Conservation (phyloP, 768 basidiomycete species). For the Boletus tylopilopsis region DNA sequence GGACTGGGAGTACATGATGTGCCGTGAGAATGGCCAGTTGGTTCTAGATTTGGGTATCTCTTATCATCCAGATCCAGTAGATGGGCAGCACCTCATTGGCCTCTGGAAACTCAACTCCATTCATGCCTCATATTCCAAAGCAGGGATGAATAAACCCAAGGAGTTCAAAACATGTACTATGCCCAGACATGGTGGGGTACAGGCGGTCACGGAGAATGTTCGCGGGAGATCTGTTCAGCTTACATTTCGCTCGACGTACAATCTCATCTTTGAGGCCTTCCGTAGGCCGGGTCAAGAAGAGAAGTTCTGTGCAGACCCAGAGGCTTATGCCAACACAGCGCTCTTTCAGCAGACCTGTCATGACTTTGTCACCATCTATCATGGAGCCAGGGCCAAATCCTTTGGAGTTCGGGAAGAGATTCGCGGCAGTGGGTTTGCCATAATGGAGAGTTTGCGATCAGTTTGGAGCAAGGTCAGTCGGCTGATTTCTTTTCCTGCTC, state of each 20-base stretch:
- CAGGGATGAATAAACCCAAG: slow-evolving; percentile 7
- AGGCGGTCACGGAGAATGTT: not conserved
- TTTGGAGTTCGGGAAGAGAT: slow-evolving; percentile 2
- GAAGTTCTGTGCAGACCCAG: slow-evolving; percentile 1
- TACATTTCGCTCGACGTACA: slow-evolving; percentile 3
- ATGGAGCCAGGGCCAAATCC: not conserved
- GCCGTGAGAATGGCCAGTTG: slow-evolving; percentile 1
- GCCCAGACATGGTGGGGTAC: slow-evolving; percentile 7
- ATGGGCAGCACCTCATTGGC: not conserved
- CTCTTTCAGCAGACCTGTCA: not conserved
- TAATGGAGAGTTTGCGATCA: not conserved
- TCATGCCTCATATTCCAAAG: slow-evolving; percentile 7
- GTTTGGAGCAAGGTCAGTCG: not conserved
- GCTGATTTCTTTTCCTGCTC: no score
- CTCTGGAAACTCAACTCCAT: slow-evolving; percentile 11
- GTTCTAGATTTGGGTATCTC: slow-evolving; percentile 8
- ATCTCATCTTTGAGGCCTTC: slow-evolving; percentile 4
- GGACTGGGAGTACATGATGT: slow-evolving; percentile 12
- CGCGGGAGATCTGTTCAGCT: not conserved
- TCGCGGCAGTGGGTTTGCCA: not conserved
- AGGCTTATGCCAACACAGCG: not conserved
- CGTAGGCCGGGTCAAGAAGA: not conserved
- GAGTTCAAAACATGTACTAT: slow-evolving; percentile 10
- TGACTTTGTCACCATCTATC: not conserved
- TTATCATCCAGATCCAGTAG: slow-evolving; percentile 2